Evolutionary conservation across 148 eudicot genomes (phyloP), one percentile per base, ranked within the genome.

Genomic region (Polygonum aviculare): DNA sequence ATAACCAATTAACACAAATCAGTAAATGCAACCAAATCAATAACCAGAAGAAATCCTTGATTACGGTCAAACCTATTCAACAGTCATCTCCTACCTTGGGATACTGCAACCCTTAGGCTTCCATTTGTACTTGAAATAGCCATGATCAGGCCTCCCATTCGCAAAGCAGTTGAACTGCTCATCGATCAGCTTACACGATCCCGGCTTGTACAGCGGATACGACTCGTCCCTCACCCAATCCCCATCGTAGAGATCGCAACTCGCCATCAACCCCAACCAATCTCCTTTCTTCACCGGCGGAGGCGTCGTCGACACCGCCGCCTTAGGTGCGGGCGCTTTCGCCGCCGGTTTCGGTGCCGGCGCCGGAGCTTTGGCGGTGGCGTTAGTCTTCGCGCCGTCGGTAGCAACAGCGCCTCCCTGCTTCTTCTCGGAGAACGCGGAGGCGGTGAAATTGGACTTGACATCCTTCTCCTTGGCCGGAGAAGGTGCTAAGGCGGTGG

Each of bases 211-310:
- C 33, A 77, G 15, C 9, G 79, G 79, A 69, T 77, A 77, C 47
- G 79, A 77, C 16, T 77, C 79, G n/a, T 77, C 79, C 31, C 74
- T 48, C 49, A 77, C 74, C 79, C 79, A 77, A 11, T 51, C 74
- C 4, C 79, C 79, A 67, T 77, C 79, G 39, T 87, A 92, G 45
- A 92, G 59, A 84, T 90, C 86, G 78, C 97, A 92, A 70, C 77
- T 85, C 77, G 86, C 77, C 80, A 92, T 76, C 45, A 76, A 74
- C 45, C 80, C 77, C 22, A 87, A 55, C 88, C 87, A 67, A 73
- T 87, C 79, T 31, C 63, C 74, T 70, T 71, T 75, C 57, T 73
- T 11, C 69, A 5, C 48, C 72, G 16, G 69, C 75, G 40, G 78
- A 19, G 52, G 74, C 35, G 63, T 19, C 75, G 31, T 26, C 31